Evolutionary conservation across 2,329 filamentous ascomycete species (phyloP).

Genomic region (Fusarium cyanostomum): DNA sequence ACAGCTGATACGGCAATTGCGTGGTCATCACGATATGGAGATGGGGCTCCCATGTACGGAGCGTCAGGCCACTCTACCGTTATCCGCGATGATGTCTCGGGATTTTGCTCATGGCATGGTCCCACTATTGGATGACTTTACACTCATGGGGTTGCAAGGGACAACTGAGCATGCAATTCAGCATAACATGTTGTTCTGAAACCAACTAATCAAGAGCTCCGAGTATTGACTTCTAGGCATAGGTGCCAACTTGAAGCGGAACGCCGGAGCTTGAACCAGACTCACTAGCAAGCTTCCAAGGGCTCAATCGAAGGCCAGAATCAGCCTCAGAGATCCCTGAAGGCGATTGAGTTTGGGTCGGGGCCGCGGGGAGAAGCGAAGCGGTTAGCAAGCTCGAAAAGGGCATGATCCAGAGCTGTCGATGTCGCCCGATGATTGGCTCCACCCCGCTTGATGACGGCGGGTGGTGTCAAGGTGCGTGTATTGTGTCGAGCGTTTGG

Average conservation of each 20-base stretch:
- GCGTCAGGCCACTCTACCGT: conserved; percentile 30
- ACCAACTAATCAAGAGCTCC: neutral
- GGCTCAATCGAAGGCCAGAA: conserved; percentile 1
- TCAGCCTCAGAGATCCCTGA: conserved; percentile 25
- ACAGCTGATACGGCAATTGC: conserved; percentile 27
- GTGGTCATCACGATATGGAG: conserved; percentile 25
- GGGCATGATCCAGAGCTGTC: conserved; percentile 13
- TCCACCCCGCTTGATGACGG: conserved; percentile 24
- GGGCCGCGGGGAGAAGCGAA: conserved; percentile 14
- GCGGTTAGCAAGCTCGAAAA: conserved; percentile 2
- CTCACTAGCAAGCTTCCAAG: neutral
- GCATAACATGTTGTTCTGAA: neutral
- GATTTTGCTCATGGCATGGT: conserved; percentile 8
- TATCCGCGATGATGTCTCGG: conserved; percentile 12
- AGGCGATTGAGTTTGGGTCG: conserved; percentile 33
- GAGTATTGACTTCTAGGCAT: neutral
- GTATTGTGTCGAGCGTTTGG: conserved; percentile 1
- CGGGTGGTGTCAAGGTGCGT: conserved; percentile 18
- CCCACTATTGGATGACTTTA: conserved; percentile 21
- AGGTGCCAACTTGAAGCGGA: neutral
- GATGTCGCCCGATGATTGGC: conserved; percentile 31
- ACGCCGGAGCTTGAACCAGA: conserved; percentile 3
- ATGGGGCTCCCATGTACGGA: conserved; percentile 10
- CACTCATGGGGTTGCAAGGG: neutral
- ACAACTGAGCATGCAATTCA: conserved; percentile 4